A percentile compares a stretch with the other conserved stretches of the same genome.
Evolutionary conservation across 352 stramenopile species (phyloP).

Genomic region (Phytophthora foliorum): DNA sequence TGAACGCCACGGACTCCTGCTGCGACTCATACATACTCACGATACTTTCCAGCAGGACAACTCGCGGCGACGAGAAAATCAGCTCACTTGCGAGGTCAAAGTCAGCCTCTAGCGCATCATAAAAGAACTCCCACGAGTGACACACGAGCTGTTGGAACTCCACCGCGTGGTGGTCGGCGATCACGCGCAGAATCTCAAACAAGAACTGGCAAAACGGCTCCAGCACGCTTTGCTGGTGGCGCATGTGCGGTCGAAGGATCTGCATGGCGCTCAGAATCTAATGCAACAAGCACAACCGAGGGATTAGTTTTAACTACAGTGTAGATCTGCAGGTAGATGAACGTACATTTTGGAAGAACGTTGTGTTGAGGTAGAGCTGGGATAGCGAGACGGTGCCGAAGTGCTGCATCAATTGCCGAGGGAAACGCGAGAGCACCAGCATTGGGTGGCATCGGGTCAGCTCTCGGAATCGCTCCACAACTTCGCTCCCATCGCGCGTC

Average conservation of each 20-base stretch:
- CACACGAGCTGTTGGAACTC: slow-evolving; percentile 76
- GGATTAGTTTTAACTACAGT: neutral
- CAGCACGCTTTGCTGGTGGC: slow-evolving; percentile 42
- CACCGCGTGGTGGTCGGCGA: slow-evolving; percentile 66
- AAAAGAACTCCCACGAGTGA: slow-evolving; percentile 59
- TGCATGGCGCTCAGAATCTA: slow-evolving; percentile 75
- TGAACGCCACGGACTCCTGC: slow-evolving; percentile 53
- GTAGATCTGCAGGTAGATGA: neutral
- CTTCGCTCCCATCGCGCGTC: slow-evolving; percentile 51
- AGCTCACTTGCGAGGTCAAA: slow-evolving; percentile 42
- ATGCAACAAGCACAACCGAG: slow-evolving; percentile 1
- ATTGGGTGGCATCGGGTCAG: slow-evolving; percentile 62
- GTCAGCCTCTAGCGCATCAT: slow-evolving; percentile 53
- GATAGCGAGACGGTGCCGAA: slow-evolving; percentile 70
- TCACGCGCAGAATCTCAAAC: slow-evolving; percentile 76
- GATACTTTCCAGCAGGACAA: slow-evolving; percentile 54
- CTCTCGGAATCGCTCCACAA: slow-evolving; percentile 71
- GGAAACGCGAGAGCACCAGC: slow-evolving; percentile 64
- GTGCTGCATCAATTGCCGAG: slow-evolving; percentile 59
- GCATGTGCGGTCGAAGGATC: slow-evolving; percentile 55
- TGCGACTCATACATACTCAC: slow-evolving; percentile 62
- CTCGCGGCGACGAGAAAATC: slow-evolving; percentile 51
- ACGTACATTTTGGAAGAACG: slow-evolving; percentile 71
- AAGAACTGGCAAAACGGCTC: slow-evolving; percentile 59
- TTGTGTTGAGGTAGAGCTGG: slow-evolving; percentile 72